Percentiles rank a stretch among this genome's conserved stretches.
phyloP scores from a whole-genome alignment of 2,329 filamentous ascomycete species.

The Apiospora arundinis region DNA sequence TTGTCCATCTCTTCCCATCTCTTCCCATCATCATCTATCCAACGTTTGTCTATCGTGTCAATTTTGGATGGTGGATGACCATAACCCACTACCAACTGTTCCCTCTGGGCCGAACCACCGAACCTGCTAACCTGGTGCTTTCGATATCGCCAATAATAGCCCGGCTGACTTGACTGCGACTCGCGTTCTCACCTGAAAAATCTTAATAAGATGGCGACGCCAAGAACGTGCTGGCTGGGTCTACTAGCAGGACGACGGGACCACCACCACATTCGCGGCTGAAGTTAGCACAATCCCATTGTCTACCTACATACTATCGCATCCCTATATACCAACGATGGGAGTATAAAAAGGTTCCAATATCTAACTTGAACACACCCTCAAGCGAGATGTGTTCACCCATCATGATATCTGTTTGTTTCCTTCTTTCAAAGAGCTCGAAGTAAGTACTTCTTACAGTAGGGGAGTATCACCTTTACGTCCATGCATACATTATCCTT shows the following conservation, averaged over 20 bases:
- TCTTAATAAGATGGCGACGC: slow-evolving; percentile 5
- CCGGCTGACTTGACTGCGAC: not conserved
- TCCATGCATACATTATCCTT: not conserved
- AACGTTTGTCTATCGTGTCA: not conserved
- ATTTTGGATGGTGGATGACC: not conserved
- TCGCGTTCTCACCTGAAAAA: slow-evolving; percentile 11
- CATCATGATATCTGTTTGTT: not conserved
- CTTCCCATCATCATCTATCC: not conserved
- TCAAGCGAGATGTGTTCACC: not conserved
- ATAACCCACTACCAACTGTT: not conserved
- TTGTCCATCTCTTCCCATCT: not conserved
- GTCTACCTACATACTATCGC: not conserved
- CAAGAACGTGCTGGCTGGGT: not conserved
- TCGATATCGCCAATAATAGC: not conserved
- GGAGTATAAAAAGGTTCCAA: not conserved
- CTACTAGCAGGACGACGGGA: not conserved
- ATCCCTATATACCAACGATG: not conserved
- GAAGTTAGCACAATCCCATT: not conserved
- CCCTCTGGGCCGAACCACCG: not conserved
- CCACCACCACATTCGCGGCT: not conserved
- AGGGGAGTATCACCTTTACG: not conserved
- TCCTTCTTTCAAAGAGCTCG: too few relatives aligned
- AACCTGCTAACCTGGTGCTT: not conserved
- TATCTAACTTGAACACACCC: not conserved
- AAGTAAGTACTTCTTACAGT: not conserved